Evolutionary conservation across 2,329 filamentous ascomycete species (phyloP), one percentile per base, ranked within the genome.

Genomic region (Fusarium zealandicum): DNA sequence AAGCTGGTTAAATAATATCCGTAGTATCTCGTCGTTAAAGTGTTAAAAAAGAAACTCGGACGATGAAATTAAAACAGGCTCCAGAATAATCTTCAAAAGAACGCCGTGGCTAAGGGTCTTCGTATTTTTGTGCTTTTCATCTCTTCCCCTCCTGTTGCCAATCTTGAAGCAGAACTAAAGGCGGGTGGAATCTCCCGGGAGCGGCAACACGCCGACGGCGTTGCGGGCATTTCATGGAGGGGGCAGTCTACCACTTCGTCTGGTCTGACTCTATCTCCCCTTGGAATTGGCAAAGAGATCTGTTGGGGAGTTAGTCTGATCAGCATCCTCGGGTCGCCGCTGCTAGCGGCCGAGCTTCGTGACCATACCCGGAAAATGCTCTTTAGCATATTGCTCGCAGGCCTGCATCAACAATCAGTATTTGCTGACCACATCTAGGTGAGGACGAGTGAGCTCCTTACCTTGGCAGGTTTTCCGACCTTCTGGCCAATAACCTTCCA

Each of bases 401-500:
- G 80, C 80, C 73, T 75, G 28, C 20, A 27, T 44, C 14, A 22
- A 33, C 36, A 22, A 7, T 22, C 20, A 22, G 20, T 20, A 31
- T 58, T 48, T 54, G 45, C 44, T 14, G 32, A 22, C 18, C 22
- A 27, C 27, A 16, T 31, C 16, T 20, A 33, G 7, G 11, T 9
- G 16, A 8, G 13, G 5, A 10, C 8, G 38, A 14, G 7, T 11
- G 5, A 8, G 5, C 30, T 40, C 8, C 45, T 11, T 72, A 75
- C 73, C 87, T 99, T 99, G 66, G 95, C 95, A 41, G 95, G 95
- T 78, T 99, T 99, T 70, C 93, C 92, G 66, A 99, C 92, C 76
- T 98, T 98, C 73, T 91, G 88, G 30, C 95, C 95, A 71, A 98
- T 98, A 20, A 89, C 87, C 78, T 98, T 98, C 95, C 95, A 99